Conservation (phyloP, 176 grass and related monocot genomes). For the Ampelocalamus luodianensis region DNA sequence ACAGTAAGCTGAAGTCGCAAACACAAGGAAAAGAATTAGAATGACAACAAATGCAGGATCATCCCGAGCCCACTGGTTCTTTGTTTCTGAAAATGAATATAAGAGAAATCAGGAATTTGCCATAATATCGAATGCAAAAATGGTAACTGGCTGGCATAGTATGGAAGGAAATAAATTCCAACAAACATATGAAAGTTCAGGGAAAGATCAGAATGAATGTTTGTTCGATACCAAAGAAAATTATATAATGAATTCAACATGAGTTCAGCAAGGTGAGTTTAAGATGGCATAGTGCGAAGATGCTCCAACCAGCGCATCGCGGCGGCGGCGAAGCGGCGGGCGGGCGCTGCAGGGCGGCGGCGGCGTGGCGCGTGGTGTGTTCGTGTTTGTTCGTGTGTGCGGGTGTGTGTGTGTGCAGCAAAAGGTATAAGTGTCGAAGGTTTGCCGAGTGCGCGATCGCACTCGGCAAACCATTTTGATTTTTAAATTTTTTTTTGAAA, state of each 20-base stretch:
- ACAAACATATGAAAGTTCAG: neutral
- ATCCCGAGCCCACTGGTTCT: slow-evolving; percentile 99
- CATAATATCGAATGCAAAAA: slow-evolving; percentile 31
- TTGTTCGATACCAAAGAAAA: neutral
- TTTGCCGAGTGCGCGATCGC: no score
- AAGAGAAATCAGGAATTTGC: slow-evolving; percentile 38
- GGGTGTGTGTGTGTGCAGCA: no score
- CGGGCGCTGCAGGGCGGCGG: no score
- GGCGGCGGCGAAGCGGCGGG: no score
- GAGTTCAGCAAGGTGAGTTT: neutral
- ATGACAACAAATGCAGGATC: slow-evolving; percentile 98
- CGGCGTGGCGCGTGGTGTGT: no score
- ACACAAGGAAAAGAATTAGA: slow-evolving; percentile 87
- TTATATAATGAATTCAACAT: neutral
- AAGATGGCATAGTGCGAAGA: neutral
- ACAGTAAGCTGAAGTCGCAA: slow-evolving; percentile 91
- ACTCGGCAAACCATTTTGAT: no score
- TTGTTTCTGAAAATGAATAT: slow-evolving; percentile 75
- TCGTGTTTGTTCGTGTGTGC: no score
- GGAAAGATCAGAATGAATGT: slow-evolving; percentile 1
- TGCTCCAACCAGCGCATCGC: neutral
- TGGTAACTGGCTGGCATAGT: slow-evolving; percentile 1
- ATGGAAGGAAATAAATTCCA: slow-evolving; percentile 23
- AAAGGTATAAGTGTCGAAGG: no score
- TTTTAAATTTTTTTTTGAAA: no score